A percentile compares a stretch with the other conserved stretches of the same genome.
These are phyloP conservation scores for Metarhizium brunneum DNA, from an alignment of 2,329 filamentous ascomycete species.

Conservation along the genomic window DNA sequence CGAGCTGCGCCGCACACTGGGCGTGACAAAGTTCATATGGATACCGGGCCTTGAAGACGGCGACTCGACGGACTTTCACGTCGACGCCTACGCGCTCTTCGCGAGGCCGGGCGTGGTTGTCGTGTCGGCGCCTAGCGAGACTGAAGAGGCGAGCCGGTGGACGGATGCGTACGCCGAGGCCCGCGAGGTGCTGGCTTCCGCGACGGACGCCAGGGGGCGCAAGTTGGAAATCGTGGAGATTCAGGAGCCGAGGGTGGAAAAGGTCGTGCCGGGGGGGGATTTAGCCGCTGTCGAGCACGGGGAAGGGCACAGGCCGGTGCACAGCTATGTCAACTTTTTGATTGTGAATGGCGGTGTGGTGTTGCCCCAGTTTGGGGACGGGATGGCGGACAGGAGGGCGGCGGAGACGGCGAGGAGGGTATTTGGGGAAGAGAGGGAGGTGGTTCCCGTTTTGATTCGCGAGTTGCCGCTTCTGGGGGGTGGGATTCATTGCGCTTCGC, in stretches of 20 bases:
- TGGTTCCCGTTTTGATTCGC: constrained; percentile 11
- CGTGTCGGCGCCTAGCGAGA: neutral
- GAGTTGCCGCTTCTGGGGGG: constrained; percentile 14
- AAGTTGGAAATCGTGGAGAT: constrained; percentile 14
- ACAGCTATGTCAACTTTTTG: constrained; percentile 18
- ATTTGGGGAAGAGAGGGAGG: constrained; percentile 3
- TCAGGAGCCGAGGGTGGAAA: constrained; percentile 6
- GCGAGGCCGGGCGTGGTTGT: constrained; percentile 14
- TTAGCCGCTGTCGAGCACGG: constrained; percentile 2
- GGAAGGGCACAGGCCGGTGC: constrained; percentile 5
- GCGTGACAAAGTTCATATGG: constrained; percentile 19
- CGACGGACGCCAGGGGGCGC: constrained; percentile 11
- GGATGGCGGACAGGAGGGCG: constrained; percentile 13
- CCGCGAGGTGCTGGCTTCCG: no score
- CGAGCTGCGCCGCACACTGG: constrained; percentile 13
- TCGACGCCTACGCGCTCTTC: constrained; percentile 20
- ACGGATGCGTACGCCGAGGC: no score
- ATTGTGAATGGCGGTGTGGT: constrained; percentile 20
- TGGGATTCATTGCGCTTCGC: constrained; percentile 18
- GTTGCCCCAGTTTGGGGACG: constrained; percentile 17
- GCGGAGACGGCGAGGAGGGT: constrained; percentile 4
- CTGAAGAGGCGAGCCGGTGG: no score
- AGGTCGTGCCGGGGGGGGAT: neutral
- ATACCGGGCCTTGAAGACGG: constrained; percentile 13
- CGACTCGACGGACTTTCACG: constrained; percentile 19